These are phyloP conservation scores for Trichoderma oligosporum DNA, from an alignment of 2,329 filamentous ascomycete genomes.

Conservation along the genomic window DNA sequence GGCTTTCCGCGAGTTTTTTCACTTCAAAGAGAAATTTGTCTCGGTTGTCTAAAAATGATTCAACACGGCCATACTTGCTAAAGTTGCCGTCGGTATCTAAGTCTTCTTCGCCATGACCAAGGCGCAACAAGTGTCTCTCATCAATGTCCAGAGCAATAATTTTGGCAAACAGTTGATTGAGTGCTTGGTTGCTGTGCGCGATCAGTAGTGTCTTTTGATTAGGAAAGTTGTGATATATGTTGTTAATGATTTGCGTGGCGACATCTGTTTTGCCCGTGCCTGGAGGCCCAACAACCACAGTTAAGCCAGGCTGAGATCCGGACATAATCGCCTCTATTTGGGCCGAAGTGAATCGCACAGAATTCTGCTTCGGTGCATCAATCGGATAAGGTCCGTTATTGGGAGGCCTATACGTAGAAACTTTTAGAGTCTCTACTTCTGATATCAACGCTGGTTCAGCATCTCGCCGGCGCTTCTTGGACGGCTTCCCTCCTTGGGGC, in stretches of 20 bases:
- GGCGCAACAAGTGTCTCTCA: slow-evolving; percentile 82
- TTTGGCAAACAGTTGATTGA: slow-evolving; percentile 97
- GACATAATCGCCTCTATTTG: slow-evolving; percentile 92
- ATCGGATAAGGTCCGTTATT: slow-evolving; percentile 88
- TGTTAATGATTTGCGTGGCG: slow-evolving; percentile 96
- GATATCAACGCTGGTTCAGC: slow-evolving; percentile 62
- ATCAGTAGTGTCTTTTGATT: slow-evolving; percentile 86
- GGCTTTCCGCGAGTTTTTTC: slow-evolving; percentile 75
- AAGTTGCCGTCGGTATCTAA: slow-evolving; percentile 81
- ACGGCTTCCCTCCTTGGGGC: slow-evolving; percentile 53
- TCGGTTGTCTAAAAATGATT: slow-evolving; percentile 89
- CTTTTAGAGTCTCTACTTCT: slow-evolving; percentile 66
- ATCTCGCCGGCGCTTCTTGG: slow-evolving; percentile 85
- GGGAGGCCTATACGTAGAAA: slow-evolving; percentile 83
- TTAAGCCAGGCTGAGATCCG: slow-evolving; percentile 89
- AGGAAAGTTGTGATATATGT: slow-evolving; percentile 97
- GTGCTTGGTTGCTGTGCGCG: slow-evolving; percentile 94
- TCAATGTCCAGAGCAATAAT: slow-evolving; percentile 96
- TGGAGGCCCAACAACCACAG: slow-evolving; percentile 88
- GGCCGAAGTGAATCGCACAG: slow-evolving; percentile 81
- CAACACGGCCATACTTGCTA: slow-evolving; percentile 90
- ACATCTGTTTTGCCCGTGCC: slow-evolving; percentile 99
- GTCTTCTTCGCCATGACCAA: slow-evolving; percentile 95
- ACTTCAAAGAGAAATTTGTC: slow-evolving; percentile 77
- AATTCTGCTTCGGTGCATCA: slow-evolving; percentile 77